These are phyloP conservation scores for Solanum gandarillasii DNA, from an alignment of 257 asterid species.

Conservation along the genomic window DNA sequence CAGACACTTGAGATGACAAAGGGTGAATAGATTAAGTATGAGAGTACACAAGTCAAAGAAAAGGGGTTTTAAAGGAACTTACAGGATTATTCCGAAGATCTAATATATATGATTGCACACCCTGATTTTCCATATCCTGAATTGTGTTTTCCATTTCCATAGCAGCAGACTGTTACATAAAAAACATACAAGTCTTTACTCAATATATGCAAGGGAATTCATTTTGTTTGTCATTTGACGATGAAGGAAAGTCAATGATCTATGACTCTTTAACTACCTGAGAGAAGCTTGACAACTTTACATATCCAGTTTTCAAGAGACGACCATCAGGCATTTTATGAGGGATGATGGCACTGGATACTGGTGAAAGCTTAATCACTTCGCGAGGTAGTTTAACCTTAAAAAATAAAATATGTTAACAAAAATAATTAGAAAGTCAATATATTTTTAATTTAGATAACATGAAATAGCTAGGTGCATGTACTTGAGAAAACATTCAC, in stretches of 20 bases:
- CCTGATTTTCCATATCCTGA: constrained; percentile 72
- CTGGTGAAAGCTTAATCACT: constrained; percentile 63
- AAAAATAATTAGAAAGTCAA: not conserved
- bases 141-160: constrained; percentile 73
- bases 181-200: not conserved
- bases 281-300: constrained; percentile 66
- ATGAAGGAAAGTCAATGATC: not conserved
- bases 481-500: not conserved
- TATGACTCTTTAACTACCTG: constrained; percentile 38
- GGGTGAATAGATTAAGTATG: not conserved
- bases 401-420: not conserved
- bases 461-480: not conserved
- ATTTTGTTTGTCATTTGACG: not conserved
- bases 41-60: not conserved
- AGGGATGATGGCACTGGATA: constrained; percentile 65
- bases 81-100: constrained; percentile 92
- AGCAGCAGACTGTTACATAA: constrained; percentile 63
- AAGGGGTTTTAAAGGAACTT: constrained; percentile 5
- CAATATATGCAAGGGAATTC: not conserved
- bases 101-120: constrained; percentile 85
- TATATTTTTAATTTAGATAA: not conserved
- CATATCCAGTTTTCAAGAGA: constrained; percentile 69
- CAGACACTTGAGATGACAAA: not conserved
- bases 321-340: constrained; percentile 65
- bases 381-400: constrained; percentile 85